phyloP scores from a whole-genome alignment of 176 grass and related monocot species.

The Typha latifolia region DNA sequence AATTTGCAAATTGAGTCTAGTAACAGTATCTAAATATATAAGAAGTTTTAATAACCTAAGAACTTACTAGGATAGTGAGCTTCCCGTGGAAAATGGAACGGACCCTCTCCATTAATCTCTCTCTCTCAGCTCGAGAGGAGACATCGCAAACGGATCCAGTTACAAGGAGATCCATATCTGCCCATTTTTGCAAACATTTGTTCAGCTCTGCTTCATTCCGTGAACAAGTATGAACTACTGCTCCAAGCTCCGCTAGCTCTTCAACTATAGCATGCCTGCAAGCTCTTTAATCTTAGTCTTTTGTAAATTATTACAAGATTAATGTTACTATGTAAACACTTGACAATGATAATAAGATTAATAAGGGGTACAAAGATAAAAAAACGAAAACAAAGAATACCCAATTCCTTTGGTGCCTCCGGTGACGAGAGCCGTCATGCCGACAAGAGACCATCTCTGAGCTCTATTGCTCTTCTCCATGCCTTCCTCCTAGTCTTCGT shows the following conservation, averaged over 20 bases:
- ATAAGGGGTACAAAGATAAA: too few species aligned
- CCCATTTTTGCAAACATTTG: constrained; percentile 24
- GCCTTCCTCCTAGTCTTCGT: not conserved
- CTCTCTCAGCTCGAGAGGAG: constrained; percentile 18
- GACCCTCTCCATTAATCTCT: constrained; percentile 17
- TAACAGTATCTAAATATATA: not conserved
- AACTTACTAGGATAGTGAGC: constrained; percentile 35
- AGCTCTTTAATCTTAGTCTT: not conserved
- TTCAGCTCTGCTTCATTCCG: constrained; percentile 23
- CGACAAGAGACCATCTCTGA: constrained; percentile 25
- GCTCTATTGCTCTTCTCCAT: constrained; percentile 1
- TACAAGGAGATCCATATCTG: not conserved
- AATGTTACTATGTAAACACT: not conserved
- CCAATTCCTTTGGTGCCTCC: constrained; percentile 43
- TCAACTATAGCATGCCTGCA: constrained; percentile 33
- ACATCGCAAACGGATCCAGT: constrained; percentile 38
- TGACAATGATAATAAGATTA: too few species aligned
- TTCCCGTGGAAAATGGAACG: constrained; percentile 17
- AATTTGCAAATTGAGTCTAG: too few species aligned
- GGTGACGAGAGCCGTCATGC: constrained; percentile 34
- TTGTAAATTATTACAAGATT: not conserved
- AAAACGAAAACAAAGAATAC: too few species aligned
- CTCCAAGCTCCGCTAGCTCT: constrained; percentile 30
- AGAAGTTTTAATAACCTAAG: not conserved
- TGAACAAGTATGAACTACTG: constrained; percentile 31